Evolutionary conservation across 2,329 filamentous ascomycete species (phyloP), one percentile per base, ranked within the genome.

Genomic region (Parafenestella ontariensis): DNA sequence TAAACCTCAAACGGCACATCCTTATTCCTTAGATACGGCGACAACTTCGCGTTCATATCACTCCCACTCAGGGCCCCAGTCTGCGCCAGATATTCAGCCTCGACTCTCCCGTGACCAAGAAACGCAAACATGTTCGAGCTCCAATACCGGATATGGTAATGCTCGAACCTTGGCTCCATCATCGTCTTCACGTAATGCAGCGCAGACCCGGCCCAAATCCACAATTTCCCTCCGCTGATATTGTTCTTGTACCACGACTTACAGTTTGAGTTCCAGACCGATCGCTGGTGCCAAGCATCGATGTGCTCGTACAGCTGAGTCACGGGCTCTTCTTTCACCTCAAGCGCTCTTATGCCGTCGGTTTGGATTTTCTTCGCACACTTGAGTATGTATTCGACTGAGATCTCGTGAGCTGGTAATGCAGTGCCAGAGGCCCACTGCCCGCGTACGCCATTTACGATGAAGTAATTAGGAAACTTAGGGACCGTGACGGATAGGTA

Each of bases 401-500:
- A 33, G 11, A 40, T 24, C 23, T 55, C 52, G 20, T 47, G 31
- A 13, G 26, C 50, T n/a, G 52, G 52, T 15, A 55, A 34, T 5
- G 46, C 43, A 15, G 46, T 50, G 2, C 52, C 52, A 39, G 46
- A 47, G 9, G 41, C 52, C 41, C 40, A 33, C 13, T 34, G 41
- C 15, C 52, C 52, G 3, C 52, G 52, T 13, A 42, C 41, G 9
- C 52, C 52, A 23, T 50, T 50, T 23, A 55, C 46, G 11, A 55
- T 47, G 33, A 33, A 71, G 31, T 69, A 60, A 42, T 71, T 74
- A 9, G 71, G 71, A 58, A 73, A 66, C 45, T 52, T 43, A 63
- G 62, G 17, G 62, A 65, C 46, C 60, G 61, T 31, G 65, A 55
- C 28, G 47, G 51, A 67, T 60, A 73, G 42, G 61, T 64, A 46